Evolutionary conservation across 2,329 filamentous ascomycete species (phyloP).

Genomic region (Zymoseptoria pseudotritici): DNA sequence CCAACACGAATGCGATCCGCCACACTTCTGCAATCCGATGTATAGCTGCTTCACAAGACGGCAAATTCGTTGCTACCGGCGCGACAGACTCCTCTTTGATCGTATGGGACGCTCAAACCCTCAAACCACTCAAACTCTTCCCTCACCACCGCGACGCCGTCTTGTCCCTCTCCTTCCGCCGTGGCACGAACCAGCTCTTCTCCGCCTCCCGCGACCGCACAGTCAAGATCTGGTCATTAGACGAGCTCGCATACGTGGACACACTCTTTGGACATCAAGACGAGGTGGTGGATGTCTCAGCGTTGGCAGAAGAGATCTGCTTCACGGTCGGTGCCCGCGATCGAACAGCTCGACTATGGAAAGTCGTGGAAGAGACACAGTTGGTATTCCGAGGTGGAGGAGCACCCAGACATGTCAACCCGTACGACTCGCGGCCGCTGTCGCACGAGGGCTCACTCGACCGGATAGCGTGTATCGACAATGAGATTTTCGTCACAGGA

Average conservation of each 20-base stretch:
- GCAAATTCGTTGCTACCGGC: conserved; percentile 84
- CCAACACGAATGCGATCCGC: conserved; percentile 56
- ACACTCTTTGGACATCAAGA: conserved; percentile 96
- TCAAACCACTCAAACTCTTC: conserved; percentile 75
- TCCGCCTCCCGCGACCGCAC: conserved; percentile 85
- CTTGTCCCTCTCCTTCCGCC: conserved; percentile 73
- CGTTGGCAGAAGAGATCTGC: conserved; percentile 78
- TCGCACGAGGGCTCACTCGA: conserved; percentile 76
- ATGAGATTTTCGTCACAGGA: conserved; percentile 83
- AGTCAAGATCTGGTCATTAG: conserved; percentile 89
- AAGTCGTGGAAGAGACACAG: conserved; percentile 90
- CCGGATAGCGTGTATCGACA: conserved; percentile 81
- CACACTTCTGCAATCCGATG: conserved; percentile 75
- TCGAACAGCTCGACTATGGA: conserved; percentile 88
- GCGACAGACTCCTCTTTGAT: conserved; percentile 78
- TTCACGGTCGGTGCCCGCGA: conserved; percentile 86
- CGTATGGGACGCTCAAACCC: conserved; percentile 74
- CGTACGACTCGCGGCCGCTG: conserved; percentile 1
- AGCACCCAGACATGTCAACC: conserved; percentile 31
- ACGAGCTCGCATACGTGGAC: conserved; percentile 89
- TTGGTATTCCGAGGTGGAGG: conserved; percentile 88
- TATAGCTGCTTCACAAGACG: conserved; percentile 80
- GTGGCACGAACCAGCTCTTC: conserved; percentile 73
- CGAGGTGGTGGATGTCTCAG: conserved; percentile 74
- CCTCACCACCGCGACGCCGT: conserved; percentile 86